These are phyloP conservation scores for Didymosphaeria variabile DNA, from an alignment of 2,329 filamentous ascomycete genomes.

Conservation along the genomic window DNA sequence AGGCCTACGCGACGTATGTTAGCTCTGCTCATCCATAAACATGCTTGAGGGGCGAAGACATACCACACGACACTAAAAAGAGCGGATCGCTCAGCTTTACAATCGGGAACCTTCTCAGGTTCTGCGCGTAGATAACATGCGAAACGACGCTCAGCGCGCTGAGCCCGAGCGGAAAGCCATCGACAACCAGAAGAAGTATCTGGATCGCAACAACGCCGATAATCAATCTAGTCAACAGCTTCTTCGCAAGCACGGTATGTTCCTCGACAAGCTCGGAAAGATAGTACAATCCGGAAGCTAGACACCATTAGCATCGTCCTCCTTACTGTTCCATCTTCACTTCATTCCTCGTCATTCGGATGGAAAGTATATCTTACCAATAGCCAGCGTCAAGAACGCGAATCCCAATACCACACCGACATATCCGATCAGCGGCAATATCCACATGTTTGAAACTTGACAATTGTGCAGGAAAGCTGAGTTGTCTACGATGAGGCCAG, in stretches of 20 bases:
- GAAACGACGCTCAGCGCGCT: slow-evolving; percentile 79
- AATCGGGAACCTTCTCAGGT: slow-evolving; percentile 77
- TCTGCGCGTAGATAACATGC: slow-evolving; percentile 87
- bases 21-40: slow-evolving; percentile 10
- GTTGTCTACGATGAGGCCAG: slow-evolving; percentile 11
- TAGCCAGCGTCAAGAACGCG: slow-evolving; percentile 91
- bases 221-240: slow-evolving; percentile 83
- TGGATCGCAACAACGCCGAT: slow-evolving; percentile 82
- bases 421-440: slow-evolving; percentile 91
- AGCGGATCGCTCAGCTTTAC: slow-evolving; percentile 89
- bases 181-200: slow-evolving; percentile 76
- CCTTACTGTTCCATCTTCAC: not conserved
- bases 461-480: not conserved
- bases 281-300: slow-evolving; percentile 97
- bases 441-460: slow-evolving; percentile 76
- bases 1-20: slow-evolving; percentile 62
- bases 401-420: slow-evolving; percentile 88
- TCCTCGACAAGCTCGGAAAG: slow-evolving; percentile 98
- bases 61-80: slow-evolving; percentile 84
- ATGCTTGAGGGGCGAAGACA: slow-evolving; percentile 36
- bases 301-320: slow-evolving; percentile 1
- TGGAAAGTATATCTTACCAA: slow-evolving; percentile 65
- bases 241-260: slow-evolving; percentile 91
- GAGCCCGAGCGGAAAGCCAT: slow-evolving; percentile 82
- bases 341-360: not conserved